Conservation (phyloP, 805 yeast genomes). For the Candida ficus region DNA sequence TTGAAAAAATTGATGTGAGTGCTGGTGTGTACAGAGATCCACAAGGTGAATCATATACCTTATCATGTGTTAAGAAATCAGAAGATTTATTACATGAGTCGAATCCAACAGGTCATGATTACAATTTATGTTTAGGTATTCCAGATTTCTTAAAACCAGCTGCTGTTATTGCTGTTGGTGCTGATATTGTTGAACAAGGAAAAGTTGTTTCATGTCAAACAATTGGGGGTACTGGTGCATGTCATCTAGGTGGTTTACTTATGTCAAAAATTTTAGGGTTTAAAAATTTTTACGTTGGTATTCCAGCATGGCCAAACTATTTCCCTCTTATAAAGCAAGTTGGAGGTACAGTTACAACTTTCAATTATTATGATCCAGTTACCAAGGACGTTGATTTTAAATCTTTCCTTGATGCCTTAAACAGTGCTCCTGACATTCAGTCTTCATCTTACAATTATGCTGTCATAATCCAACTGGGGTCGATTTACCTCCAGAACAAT, state of each 20-base stretch:
- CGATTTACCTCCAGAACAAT: slow-evolving; percentile 80
- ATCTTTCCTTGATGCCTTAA: slow-evolving; percentile 53
- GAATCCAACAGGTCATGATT: background rate
- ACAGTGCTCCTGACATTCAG: slow-evolving; percentile 69
- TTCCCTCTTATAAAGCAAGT: slow-evolving; percentile 66
- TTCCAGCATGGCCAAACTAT: slow-evolving; percentile 98
- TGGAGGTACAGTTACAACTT: slow-evolving; percentile 63
- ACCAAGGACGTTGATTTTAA: background rate
- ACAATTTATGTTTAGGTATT: background rate
- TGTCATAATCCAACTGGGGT: slow-evolving; percentile 98
- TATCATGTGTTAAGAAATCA: background rate
- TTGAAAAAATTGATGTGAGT: background rate
- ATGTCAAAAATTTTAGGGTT: slow-evolving; percentile 27
- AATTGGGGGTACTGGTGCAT: slow-evolving; percentile 84
- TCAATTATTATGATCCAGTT: background rate
- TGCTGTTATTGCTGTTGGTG: background rate
- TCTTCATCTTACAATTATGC: slow-evolving; percentile 85
- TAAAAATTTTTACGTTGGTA: slow-evolving; percentile 59
- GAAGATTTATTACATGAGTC: background rate
- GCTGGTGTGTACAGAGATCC: background rate
- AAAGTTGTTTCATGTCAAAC: slow-evolving; percentile 65
- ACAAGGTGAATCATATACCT: background rate
- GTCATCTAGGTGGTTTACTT: slow-evolving; percentile 70
- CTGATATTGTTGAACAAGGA: slow-evolving; percentile 18
- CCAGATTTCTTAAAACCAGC: background rate